Percentiles rank a stretch among this genome's conserved stretches.
Evolutionary conservation across 352 stramenopile genomes (phyloP).

Genomic region (Elongisporangium prolatum): DNA sequence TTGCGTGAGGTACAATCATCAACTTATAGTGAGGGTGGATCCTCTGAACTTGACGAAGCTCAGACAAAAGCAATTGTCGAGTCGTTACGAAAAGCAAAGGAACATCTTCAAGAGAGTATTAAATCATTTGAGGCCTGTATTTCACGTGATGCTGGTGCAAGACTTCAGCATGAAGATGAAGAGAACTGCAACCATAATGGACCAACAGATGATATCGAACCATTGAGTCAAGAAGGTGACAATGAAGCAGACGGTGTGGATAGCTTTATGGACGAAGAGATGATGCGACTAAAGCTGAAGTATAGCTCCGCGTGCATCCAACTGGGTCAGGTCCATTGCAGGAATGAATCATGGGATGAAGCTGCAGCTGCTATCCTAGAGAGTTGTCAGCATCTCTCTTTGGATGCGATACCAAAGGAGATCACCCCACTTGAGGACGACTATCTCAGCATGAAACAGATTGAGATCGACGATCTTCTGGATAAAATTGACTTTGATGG

Average conservation of each 20-base stretch:
- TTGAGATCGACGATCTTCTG: slow-evolving; percentile 37
- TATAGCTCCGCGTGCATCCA: slow-evolving; percentile 70
- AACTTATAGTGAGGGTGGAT: slow-evolving; percentile 1
- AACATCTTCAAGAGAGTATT: slow-evolving; percentile 68
- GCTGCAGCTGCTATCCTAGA: slow-evolving; percentile 40
- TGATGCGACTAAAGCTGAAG: slow-evolving; percentile 66
- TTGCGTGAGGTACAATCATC: slow-evolving; percentile 47
- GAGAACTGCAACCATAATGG: slow-evolving; percentile 11
- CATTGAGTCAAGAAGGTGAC: slow-evolving; percentile 19
- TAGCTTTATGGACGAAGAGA: slow-evolving; percentile 77
- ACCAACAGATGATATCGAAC: slow-evolving; percentile 10
- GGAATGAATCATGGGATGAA: slow-evolving; percentile 28
- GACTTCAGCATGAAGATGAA: slow-evolving; percentile 23
- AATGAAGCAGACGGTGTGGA: slow-evolving; percentile 39
- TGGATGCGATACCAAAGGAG: slow-evolving; percentile 25
- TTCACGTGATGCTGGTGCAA: slow-evolving; percentile 17
- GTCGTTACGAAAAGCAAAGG: slow-evolving; percentile 47
- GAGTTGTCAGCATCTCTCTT: slow-evolving; percentile 36
- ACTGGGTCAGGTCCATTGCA: slow-evolving; percentile 35
- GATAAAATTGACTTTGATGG: slow-evolving; percentile 66
- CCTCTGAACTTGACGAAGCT: not conserved
- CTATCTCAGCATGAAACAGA: not conserved
- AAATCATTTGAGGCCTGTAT: slow-evolving; percentile 69
- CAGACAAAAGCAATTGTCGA: slow-evolving; percentile 20
- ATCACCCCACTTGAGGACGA: slow-evolving; percentile 15